Conservation (phyloP, 2,329 filamentous ascomycete species). For the Ophiocordyceps camponoti-saundersi region DNA sequence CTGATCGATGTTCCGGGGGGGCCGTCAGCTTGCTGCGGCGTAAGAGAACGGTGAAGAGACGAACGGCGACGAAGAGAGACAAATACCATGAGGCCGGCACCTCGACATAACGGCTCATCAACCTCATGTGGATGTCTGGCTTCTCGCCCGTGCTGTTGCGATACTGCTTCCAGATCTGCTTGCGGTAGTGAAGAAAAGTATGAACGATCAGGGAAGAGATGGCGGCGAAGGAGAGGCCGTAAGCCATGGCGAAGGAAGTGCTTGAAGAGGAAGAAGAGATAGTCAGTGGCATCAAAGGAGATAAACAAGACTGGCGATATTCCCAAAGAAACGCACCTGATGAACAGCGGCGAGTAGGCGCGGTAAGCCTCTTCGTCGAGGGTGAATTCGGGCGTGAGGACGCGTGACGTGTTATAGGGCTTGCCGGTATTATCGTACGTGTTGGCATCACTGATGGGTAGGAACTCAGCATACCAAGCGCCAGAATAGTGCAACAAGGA, state of each 20-base stretch:
- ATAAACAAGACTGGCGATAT: background rate
- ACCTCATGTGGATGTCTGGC: slow-evolving; percentile 46
- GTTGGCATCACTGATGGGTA: slow-evolving; percentile 52
- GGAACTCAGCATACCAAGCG: slow-evolving; percentile 44
- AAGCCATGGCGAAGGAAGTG: slow-evolving; percentile 53
- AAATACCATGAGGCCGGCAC: slow-evolving; percentile 50
- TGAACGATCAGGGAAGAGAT: slow-evolving; percentile 55
- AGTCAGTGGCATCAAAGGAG: no score
- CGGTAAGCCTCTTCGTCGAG: slow-evolving; percentile 48
- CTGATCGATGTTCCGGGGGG: slow-evolving; percentile 16
- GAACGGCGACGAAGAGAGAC: slow-evolving; percentile 34
- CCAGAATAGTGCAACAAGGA: slow-evolving; percentile 47
- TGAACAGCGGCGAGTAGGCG: slow-evolving; percentile 49
- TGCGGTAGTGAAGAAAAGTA: slow-evolving; percentile 48
- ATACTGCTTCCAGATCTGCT: slow-evolving; percentile 48
- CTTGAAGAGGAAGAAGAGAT: slow-evolving; percentile 16
- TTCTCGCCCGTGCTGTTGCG: slow-evolving; percentile 40
- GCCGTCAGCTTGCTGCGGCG: background rate
- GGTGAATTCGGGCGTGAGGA: slow-evolving; percentile 44
- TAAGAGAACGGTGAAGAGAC: slow-evolving; percentile 7
- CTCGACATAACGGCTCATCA: slow-evolving; percentile 46
- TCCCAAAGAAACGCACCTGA: slow-evolving; percentile 28
- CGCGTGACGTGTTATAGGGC: slow-evolving; percentile 44
- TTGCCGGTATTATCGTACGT: slow-evolving; percentile 56
- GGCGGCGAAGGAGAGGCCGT: slow-evolving; percentile 56